Evolutionary conservation across 2,329 filamentous ascomycete genomes (phyloP).

Genomic region (Fusarium sp.): DNA sequence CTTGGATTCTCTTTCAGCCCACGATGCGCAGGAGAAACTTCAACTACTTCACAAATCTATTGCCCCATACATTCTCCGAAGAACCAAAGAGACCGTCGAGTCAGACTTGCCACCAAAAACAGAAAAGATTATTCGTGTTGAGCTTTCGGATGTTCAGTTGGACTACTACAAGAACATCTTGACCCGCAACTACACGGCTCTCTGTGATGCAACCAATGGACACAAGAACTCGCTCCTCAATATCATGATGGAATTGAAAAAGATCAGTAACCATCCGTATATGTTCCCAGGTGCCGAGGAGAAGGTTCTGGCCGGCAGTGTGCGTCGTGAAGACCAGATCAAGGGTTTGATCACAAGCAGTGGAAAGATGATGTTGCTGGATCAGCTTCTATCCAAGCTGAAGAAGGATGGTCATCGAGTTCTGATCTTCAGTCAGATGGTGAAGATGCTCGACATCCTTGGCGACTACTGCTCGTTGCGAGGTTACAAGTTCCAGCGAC

Average conservation of each 20-base stretch:
- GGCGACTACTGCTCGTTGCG: conserved; percentile 93
- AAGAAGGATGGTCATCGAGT: conserved; percentile 95
- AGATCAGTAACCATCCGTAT: conserved; percentile 98
- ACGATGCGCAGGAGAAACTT: conserved; percentile 87
- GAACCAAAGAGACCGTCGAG: conserved; percentile 97
- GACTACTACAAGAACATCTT: conserved; percentile 99
- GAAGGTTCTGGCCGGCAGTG: conserved; percentile 83
- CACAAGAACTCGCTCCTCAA: conserved; percentile 96
- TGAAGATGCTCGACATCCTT: conserved; percentile 96
- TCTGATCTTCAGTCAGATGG: conserved; percentile 99
- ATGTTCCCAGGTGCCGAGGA: conserved; percentile 97
- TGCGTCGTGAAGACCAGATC: conserved; percentile 87
- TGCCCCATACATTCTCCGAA: conserved; percentile 92
- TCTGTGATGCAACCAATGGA: conserved; percentile 89
- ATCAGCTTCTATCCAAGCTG: conserved; percentile 93
- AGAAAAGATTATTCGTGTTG: conserved; percentile 98
- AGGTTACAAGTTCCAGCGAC: conserved; percentile 93
- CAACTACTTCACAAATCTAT: conserved; percentile 87
- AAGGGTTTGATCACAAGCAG: conserved; percentile 96
- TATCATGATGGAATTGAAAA: conserved; percentile 99
- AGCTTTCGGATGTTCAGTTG: conserved; percentile 93
- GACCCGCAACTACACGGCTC: conserved; percentile 92
- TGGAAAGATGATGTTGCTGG: conserved; percentile 99
- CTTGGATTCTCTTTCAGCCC: conserved; percentile 81
- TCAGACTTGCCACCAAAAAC: conserved; percentile 96